Evolutionary conservation across 768 basidiomycete genomes (phyloP).

Genomic region (Boletus bicolor): DNA sequence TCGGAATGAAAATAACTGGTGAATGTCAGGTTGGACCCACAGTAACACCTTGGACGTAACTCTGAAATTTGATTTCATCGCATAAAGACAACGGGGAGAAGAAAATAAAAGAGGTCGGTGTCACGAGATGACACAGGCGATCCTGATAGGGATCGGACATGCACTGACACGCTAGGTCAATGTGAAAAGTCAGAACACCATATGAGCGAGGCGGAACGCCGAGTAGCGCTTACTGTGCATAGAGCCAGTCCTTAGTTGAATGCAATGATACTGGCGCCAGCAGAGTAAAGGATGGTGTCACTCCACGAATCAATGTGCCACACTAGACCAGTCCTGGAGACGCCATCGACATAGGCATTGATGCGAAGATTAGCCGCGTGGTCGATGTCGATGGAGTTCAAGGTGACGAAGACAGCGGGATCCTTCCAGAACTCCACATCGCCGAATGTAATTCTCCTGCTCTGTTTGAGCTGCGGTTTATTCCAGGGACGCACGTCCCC

Average conservation of each 20-base stretch:
- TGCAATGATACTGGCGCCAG: background rate
- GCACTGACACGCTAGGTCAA: background rate
- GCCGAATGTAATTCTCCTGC: slow-evolving; percentile 7
- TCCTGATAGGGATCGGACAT: background rate
- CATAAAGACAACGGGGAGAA: no score
- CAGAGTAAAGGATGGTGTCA: background rate
- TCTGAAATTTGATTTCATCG: background rate
- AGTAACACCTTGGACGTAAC: background rate
- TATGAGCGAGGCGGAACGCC: background rate
- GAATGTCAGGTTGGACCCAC: background rate
- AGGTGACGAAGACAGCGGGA: slow-evolving; percentile 18
- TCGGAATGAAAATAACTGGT: background rate
- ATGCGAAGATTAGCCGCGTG: slow-evolving; percentile 11
- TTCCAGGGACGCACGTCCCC: background rate
- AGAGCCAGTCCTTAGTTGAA: background rate
- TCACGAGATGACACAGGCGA: background rate
- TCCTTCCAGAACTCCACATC: slow-evolving; percentile 10
- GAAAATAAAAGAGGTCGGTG: no score
- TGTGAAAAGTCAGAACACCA: no score
- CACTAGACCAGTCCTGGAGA: slow-evolving; percentile 5
- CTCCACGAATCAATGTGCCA: slow-evolving; percentile 11
- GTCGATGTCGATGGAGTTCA: slow-evolving; percentile 15
- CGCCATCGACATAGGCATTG: slow-evolving; percentile 6
- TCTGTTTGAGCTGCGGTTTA: slow-evolving; percentile 3
- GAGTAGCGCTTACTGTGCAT: background rate